phyloP scores from a whole-genome alignment of 495 filamentous ascomycete genomes.

The Aspergillus ostianus region DNA sequence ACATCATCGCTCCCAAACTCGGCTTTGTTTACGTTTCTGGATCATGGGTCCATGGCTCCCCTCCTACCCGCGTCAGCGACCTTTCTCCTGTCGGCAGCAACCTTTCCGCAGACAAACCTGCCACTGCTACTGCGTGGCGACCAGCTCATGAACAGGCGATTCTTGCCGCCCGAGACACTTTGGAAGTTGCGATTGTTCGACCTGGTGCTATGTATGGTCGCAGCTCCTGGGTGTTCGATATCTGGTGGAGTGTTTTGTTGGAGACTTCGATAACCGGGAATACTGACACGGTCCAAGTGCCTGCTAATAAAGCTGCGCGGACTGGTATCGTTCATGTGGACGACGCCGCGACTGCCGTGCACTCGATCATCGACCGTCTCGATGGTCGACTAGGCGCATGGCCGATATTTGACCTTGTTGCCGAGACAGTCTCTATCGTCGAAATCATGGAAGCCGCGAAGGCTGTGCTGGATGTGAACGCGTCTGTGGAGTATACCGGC shows the following conservation, averaged over 20 bases:
- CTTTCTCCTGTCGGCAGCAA: constrained; percentile 24
- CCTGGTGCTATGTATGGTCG: constrained; percentile 41
- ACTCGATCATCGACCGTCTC: constrained; percentile 36
- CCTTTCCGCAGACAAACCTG: constrained; percentile 9
- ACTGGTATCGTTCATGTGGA: constrained; percentile 38
- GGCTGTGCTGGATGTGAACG: constrained; percentile 3
- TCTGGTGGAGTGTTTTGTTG: constrained; percentile 24
- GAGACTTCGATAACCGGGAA: constrained; percentile 20
- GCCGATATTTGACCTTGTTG: constrained; percentile 45
- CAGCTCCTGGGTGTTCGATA: constrained; percentile 20
- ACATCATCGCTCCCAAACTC: constrained; percentile 29
- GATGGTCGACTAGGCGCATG: constrained; percentile 29
- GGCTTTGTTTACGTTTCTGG: constrained; percentile 45
- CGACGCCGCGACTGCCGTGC: constrained; percentile 35
- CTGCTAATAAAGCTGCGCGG: constrained; percentile 19
- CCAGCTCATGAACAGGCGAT: constrained; percentile 33
- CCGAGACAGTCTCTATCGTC: constrained; percentile 18
- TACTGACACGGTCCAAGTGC: constrained; percentile 14
- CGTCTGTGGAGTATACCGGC: constrained; percentile 15
- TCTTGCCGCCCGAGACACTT: constrained; percentile 27
- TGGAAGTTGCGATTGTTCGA: constrained; percentile 38
- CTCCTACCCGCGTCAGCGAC: constrained; percentile 26
- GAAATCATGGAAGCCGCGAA: constrained; percentile 16
- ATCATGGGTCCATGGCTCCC: constrained; percentile 40
- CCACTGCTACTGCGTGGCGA: constrained; percentile 29